phyloP scores from a whole-genome alignment of 2,329 filamentous ascomycete species.

The Tolypocladium capitatum region DNA sequence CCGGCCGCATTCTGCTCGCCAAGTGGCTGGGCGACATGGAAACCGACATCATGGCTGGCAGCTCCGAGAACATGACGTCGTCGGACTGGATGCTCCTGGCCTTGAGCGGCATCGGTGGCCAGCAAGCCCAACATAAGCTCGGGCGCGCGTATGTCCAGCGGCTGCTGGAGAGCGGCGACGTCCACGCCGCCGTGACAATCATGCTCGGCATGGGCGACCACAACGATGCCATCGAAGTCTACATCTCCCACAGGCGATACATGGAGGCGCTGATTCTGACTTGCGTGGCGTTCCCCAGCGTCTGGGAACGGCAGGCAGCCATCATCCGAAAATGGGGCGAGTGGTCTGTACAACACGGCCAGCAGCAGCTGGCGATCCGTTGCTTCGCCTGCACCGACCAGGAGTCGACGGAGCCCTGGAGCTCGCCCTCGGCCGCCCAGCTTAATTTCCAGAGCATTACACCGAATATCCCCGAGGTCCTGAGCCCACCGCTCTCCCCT shows the following conservation, averaged over 20 bases:
- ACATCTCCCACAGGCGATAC: constrained; percentile 78
- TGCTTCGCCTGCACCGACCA: constrained; percentile 86
- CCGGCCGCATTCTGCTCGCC: constrained; percentile 67
- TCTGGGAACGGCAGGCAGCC: constrained; percentile 84
- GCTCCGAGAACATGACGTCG: constrained; percentile 75
- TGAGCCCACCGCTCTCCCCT: constrained; percentile 63
- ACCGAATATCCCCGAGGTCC: constrained; percentile 43
- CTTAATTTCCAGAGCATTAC: constrained; percentile 41
- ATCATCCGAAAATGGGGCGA: constrained; percentile 93
- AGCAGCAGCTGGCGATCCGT: constrained; percentile 80
- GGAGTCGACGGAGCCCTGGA: constrained; percentile 78
- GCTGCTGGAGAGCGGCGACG: constrained; percentile 75
- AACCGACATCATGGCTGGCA: constrained; percentile 66
- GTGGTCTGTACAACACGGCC: constrained; percentile 71
- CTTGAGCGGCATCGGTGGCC: constrained; percentile 69
- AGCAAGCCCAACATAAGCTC: constrained; percentile 72
- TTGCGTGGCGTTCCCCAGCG: constrained; percentile 65
- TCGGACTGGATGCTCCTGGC: constrained; percentile 97
- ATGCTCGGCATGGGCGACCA: constrained; percentile 84
- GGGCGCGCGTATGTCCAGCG: constrained; percentile 84
- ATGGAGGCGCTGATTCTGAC: constrained; percentile 89
- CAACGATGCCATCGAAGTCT: constrained; percentile 92
- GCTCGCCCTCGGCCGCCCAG: constrained; percentile 63
- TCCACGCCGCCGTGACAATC: constrained; percentile 86
- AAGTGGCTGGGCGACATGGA: constrained; percentile 89